A percentile compares a stretch with the other conserved stretches of the same genome.
These are phyloP conservation scores for Andrographis paniculata DNA, from an alignment of 305 asterid species.

Conservation along the genomic window DNA sequence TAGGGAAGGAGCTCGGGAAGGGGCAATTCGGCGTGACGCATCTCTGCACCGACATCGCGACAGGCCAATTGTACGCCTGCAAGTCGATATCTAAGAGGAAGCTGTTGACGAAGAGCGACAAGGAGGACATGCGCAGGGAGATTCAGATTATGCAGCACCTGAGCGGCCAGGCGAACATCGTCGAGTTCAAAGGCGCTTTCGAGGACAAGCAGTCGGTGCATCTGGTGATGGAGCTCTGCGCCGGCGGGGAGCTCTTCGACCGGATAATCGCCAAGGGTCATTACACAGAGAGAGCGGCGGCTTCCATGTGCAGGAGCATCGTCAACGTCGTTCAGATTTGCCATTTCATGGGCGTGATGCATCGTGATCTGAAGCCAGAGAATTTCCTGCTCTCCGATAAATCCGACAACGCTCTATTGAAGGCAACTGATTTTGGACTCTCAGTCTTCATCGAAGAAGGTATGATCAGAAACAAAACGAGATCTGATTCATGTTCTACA, in stretches of 20 bases:
- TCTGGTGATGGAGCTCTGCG: conserved; percentile 88
- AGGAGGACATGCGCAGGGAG: conserved; percentile 80
- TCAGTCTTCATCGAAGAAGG: conserved; percentile 88
- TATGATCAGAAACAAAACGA: too few relatives aligned
- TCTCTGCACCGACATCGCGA: conserved; percentile 43
- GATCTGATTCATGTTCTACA: too few relatives aligned
- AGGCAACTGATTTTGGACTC: conserved; percentile 83
- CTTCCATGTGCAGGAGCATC: conserved; percentile 57
- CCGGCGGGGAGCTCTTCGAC: conserved; percentile 86
- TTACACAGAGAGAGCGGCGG: conserved; percentile 72
- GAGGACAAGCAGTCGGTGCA: conserved; percentile 71
- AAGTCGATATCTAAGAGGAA: conserved; percentile 76
- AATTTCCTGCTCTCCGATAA: conserved; percentile 69
- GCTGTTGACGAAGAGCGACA: conserved; percentile 58
- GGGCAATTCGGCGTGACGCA: conserved; percentile 84
- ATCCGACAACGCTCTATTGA: conserved; percentile 42
- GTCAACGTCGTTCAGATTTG: conserved; percentile 71
- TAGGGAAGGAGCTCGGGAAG: conserved; percentile 64
- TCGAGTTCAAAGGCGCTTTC: conserved; percentile 76
- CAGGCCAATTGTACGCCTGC: conserved; percentile 64
- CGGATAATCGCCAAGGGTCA: conserved; percentile 77
- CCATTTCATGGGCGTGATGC: conserved; percentile 90
- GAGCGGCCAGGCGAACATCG: conserved; percentile 80
- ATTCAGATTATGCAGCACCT: conserved; percentile 83
- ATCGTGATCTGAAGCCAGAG: conserved; percentile 86